A percentile compares a stretch with the other conserved stretches of the same genome.
These are phyloP conservation scores for Russula foetens DNA, from an alignment of 768 basidiomycete genomes.

Conservation along the genomic window DNA sequence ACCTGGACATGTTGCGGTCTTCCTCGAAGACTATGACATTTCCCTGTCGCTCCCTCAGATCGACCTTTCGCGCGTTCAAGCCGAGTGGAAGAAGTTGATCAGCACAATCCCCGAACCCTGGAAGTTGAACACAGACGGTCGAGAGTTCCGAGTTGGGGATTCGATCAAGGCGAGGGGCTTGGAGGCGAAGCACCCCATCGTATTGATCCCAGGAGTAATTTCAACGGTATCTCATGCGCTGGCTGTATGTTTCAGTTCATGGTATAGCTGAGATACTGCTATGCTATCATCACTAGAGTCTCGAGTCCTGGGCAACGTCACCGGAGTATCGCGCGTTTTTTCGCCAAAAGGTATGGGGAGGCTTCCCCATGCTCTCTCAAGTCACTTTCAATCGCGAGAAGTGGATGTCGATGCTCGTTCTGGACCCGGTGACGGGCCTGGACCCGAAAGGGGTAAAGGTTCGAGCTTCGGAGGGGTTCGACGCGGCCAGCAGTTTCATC, in stretches of 20 bases:
- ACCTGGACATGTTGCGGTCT: conserved; percentile 54
- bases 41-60: conserved; percentile 56
- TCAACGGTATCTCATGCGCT: conserved; percentile 59
- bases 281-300: conserved; percentile 37
- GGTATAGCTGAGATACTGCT: not conserved
- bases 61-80: conserved; percentile 59
- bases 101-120: conserved; percentile 71
- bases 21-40: conserved; percentile 67
- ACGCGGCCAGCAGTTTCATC: conserved; percentile 80
- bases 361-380: conserved; percentile 77
- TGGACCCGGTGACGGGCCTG: conserved; percentile 86
- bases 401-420: conserved; percentile 86
- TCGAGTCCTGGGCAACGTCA: conserved; percentile 92
- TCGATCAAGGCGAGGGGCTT: conserved; percentile 54
- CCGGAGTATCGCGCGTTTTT: conserved; percentile 85
- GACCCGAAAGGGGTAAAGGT: conserved; percentile 83
- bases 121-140: conserved; percentile 73
- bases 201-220: conserved; percentile 85
- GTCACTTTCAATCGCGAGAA: conserved; percentile 75
- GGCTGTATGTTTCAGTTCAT: not conserved
- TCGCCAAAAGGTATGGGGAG: conserved; percentile 79
- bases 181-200: conserved; percentile 65
- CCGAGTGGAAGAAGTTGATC: conserved; percentile 61
- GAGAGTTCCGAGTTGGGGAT: conserved; percentile 75
- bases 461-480: conserved; percentile 86